Percentiles rank a stretch among this genome's conserved stretches.
phyloP scores from a whole-genome alignment of 1,284 basidiomycete genomes.

The Apiotrichum domesticum region DNA sequence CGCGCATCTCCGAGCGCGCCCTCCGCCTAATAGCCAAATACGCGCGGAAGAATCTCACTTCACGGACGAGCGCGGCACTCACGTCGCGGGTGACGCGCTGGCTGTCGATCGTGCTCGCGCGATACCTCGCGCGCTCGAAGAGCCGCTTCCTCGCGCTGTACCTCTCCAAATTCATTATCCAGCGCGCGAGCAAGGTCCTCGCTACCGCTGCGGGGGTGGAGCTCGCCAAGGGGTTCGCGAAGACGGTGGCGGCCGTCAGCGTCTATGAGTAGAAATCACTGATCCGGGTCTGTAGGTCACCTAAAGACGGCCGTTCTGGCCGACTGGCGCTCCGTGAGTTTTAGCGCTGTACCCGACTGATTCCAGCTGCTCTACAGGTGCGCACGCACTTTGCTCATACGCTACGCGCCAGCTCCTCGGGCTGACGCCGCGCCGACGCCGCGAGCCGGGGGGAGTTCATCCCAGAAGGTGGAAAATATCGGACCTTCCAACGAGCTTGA shows the following conservation, averaged over 20 bases:
- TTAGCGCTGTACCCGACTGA: no score
- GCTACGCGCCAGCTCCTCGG: no score
- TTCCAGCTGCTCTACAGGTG: no score
- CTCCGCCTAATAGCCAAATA: not conserved
- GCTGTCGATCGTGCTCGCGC: not conserved
- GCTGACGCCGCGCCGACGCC: no score
- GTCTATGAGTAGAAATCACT: not conserved
- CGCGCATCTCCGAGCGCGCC: not conserved
- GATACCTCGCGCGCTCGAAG: not conserved
- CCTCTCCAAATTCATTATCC: not conserved
- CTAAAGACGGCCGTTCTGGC: no score
- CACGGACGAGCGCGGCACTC: not conserved
- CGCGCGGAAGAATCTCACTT: not conserved
- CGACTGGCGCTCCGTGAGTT: no score
- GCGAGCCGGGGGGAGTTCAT: no score
- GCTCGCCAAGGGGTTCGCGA: not conserved
- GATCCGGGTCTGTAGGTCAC: no score
- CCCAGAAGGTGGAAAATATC: no score
- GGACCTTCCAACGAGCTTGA: no score
- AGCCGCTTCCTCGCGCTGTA: slow-evolving; percentile 1
- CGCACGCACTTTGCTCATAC: no score
- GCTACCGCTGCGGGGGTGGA: not conserved
- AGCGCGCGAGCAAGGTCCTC: slow-evolving; percentile 1
- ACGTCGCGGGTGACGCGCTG: not conserved
- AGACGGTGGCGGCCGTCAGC: not conserved